A percentile compares a stretch with the other conserved stretches of the same genome.
Evolutionary conservation across 1,284 basidiomycete genomes (phyloP).

Genomic region (Porphyrellus sp.): DNA sequence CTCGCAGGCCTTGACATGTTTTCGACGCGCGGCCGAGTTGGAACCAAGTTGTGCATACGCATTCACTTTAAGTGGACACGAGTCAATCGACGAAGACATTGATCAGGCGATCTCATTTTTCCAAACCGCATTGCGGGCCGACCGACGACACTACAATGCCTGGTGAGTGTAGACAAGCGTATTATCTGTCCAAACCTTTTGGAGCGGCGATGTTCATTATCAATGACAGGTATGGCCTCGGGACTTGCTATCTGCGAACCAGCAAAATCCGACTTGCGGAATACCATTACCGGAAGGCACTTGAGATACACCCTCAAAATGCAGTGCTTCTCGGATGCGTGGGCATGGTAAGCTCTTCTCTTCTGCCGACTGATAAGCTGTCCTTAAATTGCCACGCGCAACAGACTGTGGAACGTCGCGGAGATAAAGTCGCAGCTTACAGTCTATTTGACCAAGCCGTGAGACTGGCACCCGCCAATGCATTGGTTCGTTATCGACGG

Average conservation of each 20-base stretch:
- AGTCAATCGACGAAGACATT: slow-evolving; percentile 90
- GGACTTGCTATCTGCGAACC: slow-evolving; percentile 88
- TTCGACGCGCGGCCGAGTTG: slow-evolving; percentile 81
- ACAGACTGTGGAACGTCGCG: slow-evolving; percentile 81
- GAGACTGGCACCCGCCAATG: slow-evolving; percentile 73
- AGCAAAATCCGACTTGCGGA: slow-evolving; percentile 88
- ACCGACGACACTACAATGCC: slow-evolving; percentile 91
- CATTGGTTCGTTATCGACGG: slow-evolving; percentile 86
- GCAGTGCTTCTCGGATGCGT: slow-evolving; percentile 88
- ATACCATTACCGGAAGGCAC: slow-evolving; percentile 89
- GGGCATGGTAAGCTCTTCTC: slow-evolving; percentile 63
- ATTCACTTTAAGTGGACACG: slow-evolving; percentile 91
- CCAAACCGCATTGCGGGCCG: slow-evolving; percentile 82
- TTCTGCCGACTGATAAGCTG: slow-evolving; percentile 24
- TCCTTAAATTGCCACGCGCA: slow-evolving; percentile 21
- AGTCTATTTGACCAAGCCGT: slow-evolving; percentile 78
- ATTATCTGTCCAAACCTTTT: not conserved
- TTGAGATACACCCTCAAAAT: slow-evolving; percentile 87
- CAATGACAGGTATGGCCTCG: slow-evolving; percentile 84
- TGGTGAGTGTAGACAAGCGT: slow-evolving; percentile 58
- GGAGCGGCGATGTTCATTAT: slow-evolving; percentile 28
- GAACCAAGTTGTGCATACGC: slow-evolving; percentile 87
- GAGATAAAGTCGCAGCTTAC: slow-evolving; percentile 71
- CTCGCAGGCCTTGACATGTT: slow-evolving; percentile 87
- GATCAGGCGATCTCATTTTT: slow-evolving; percentile 88